phyloP scores from a whole-genome alignment of 1,139 yeast species.

The Zygosaccharomyces pseudobailii region DNA sequence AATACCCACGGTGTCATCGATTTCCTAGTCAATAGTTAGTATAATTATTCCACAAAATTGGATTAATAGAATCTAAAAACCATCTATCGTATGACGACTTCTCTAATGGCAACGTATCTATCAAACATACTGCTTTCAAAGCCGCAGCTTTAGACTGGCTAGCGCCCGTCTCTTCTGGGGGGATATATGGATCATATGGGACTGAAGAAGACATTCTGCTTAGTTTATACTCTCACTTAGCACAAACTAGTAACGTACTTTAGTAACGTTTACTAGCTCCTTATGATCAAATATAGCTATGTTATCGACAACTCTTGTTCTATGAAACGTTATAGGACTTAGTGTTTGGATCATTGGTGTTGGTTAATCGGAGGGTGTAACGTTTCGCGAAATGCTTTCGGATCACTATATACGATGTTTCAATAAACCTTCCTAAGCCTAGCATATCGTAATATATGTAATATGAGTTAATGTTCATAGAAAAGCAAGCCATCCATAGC shows the following conservation, averaged over 20 bases:
- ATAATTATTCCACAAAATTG: neutral
- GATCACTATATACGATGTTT: neutral
- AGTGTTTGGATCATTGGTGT: constrained; percentile 2
- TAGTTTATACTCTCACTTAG: neutral
- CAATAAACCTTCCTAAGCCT: neutral
- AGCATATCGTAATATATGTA: neutral
- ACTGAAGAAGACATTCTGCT: constrained; percentile 65
- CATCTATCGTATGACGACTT: neutral
- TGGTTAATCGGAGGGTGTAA: neutral
- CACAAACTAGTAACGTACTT: neutral
- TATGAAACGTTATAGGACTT: neutral
- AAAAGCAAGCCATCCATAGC: no score
- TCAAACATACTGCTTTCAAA: constrained; percentile 66
- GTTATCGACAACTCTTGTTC: neutral
- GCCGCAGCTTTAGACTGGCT: constrained; percentile 72
- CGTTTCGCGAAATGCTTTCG: constrained; percentile 2
- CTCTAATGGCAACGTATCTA: neutral
- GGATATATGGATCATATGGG: constrained; percentile 88
- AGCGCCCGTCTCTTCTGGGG: constrained; percentile 49
- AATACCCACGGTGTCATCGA: constrained; percentile 94
- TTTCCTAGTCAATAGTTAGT: constrained; percentile 48
- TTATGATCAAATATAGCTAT: neutral
- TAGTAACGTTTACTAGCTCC: neutral
- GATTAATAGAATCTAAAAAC: neutral
- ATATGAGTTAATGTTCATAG: neutral